Evolutionary conservation across 202 grass and related monocot species (phyloP).

Genomic region (Setaria viridis): DNA sequence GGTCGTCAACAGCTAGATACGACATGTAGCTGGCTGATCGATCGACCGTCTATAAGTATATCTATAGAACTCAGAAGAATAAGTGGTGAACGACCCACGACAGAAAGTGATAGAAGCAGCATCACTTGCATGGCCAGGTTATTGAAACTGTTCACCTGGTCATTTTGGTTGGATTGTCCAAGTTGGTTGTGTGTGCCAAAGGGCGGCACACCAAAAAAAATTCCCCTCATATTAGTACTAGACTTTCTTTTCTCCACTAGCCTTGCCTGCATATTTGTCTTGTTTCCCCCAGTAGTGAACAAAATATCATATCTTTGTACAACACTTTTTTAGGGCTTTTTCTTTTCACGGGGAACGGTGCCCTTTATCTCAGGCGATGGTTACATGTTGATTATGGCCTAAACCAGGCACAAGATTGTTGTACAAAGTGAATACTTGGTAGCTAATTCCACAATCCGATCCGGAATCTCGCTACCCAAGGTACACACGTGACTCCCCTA

Average conservation of each 20-base stretch:
- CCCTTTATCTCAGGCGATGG: no score
- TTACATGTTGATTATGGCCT: no score
- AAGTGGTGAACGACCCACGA: not conserved
- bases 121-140: not conserved
- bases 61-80: not conserved
- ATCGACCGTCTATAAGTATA: not conserved
- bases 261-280: not conserved
- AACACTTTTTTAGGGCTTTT: no score
- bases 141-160: not conserved
- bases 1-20: conserved; percentile 36
- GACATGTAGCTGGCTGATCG: no score
- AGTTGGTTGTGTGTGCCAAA: not conserved
- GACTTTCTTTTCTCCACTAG: not conserved
- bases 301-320: not conserved
- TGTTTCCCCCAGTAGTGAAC: not conserved
- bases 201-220: not conserved
- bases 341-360: no score
- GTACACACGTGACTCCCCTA: no score
- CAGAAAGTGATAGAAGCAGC: not conserved
- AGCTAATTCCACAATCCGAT: no score
- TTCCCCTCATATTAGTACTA: not conserved
- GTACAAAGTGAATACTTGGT: no score
- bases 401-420: no score
- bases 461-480: no score
- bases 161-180: not conserved